A percentile compares a stretch with the other conserved stretches of the same genome.
Conservation (phyloP, 441 rosid species). For the Hura crepitans region DNA sequence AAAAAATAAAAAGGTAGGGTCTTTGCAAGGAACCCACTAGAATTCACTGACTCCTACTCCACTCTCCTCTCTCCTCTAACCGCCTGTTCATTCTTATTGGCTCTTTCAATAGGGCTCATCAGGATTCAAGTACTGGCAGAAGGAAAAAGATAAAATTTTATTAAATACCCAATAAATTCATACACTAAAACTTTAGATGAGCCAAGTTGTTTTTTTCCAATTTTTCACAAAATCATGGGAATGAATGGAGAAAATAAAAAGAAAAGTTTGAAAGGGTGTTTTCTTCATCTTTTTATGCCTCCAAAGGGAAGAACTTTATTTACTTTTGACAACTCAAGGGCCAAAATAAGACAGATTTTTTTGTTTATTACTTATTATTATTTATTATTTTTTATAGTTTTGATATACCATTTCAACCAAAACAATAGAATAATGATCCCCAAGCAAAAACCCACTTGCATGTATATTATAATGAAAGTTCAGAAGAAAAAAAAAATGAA, state of each 20-base stretch:
- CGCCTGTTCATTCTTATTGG: conserved; percentile 81
- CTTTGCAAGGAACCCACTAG: conserved; percentile 57
- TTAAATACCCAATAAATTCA: conserved; percentile 24
- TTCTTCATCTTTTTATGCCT: conserved; percentile 14
- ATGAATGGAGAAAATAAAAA: conserved; percentile 7
- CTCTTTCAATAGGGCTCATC: conserved; percentile 41
- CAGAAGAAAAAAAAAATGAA: not conserved
- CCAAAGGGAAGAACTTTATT: conserved; percentile 14
- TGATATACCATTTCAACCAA: conserved; percentile 35
- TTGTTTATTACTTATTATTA: not conserved
- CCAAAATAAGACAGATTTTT: not conserved
- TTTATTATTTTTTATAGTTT: conserved; percentile 9
- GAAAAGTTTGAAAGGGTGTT: not conserved
- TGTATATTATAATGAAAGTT: conserved; percentile 6
- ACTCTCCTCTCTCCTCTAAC: conserved; percentile 67
- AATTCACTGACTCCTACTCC: conserved; percentile 71
- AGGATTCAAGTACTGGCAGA: conserved; percentile 33
- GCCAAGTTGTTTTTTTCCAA: conserved; percentile 34
- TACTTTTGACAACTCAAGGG: conserved; percentile 28
- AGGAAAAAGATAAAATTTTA: conserved; percentile 22
- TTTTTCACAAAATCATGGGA: conserved; percentile 23
- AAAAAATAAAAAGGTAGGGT: conserved; percentile 33
- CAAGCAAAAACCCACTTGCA: conserved; percentile 43
- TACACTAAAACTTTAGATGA: conserved; percentile 26
- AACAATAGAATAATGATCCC: conserved; percentile 31